Percentiles rank a stretch among this genome's conserved stretches.
These are phyloP conservation scores for Canavalia gladiata DNA, from an alignment of 306 rosid species.

Conservation along the genomic window DNA sequence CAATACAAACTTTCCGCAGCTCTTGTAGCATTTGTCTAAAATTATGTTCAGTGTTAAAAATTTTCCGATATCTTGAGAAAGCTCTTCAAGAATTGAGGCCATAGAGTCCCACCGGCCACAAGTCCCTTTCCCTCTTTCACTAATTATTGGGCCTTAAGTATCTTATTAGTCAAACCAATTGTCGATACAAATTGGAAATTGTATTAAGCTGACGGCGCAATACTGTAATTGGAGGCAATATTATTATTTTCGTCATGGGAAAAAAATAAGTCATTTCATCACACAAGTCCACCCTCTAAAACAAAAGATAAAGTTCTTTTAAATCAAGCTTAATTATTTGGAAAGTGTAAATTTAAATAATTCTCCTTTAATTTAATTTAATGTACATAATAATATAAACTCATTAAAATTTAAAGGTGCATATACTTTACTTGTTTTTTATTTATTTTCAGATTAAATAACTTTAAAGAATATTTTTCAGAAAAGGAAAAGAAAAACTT, in stretches of 20 bases:
- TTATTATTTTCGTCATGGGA: not conserved
- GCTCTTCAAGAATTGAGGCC: constrained; percentile 13
- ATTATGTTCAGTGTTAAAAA: no score
- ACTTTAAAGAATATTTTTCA: not conserved
- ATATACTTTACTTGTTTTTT: not conserved
- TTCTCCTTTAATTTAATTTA: not conserved
- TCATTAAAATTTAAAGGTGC: not conserved
- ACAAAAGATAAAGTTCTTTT: not conserved
- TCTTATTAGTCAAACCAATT: constrained; percentile 38
- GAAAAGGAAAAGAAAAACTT: not conserved
- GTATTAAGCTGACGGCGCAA: constrained; percentile 69
- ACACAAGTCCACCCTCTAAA: constrained; percentile 36
- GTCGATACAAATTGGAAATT: constrained; percentile 39
- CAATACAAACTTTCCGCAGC: no score
- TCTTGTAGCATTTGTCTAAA: no score
- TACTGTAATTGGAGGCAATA: constrained; percentile 47
- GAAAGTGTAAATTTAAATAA: not conserved
- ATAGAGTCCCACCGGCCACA: constrained; percentile 15
- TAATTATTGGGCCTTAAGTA: constrained; percentile 50
- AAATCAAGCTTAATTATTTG: not conserved
- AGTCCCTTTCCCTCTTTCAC: constrained; percentile 1
- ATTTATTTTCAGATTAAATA: not conserved
- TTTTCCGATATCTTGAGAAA: not conserved
- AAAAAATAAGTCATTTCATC: constrained; percentile 13
- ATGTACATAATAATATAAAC: not conserved